Conservation (phyloP, 352 stramenopile genomes). For the Phytophthora citrophthora region DNA sequence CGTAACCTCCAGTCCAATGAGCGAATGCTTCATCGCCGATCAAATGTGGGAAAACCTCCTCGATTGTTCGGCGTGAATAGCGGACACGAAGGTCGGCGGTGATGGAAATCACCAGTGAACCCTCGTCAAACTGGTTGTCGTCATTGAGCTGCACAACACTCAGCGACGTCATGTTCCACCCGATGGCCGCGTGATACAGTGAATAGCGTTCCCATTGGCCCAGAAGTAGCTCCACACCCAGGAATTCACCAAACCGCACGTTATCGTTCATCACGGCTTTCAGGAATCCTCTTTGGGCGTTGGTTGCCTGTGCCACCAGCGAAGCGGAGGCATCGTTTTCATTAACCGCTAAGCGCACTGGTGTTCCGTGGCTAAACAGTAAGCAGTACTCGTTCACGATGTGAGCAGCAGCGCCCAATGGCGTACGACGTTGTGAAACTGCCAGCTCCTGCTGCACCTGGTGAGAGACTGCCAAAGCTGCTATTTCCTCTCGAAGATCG, state of each 20-base stretch:
- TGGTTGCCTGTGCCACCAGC: slow-evolving; percentile 20
- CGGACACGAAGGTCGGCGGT: slow-evolving; percentile 38
- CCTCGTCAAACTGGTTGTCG: slow-evolving; percentile 37
- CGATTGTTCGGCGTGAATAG: slow-evolving; percentile 47
- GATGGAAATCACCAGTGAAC: slow-evolving; percentile 28
- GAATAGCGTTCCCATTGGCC: slow-evolving; percentile 61
- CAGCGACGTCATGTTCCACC: slow-evolving; percentile 45
- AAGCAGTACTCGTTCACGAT: slow-evolving; percentile 53
- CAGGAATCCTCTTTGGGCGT: slow-evolving; percentile 40
- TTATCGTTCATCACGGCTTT: slow-evolving; percentile 39
- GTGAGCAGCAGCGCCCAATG: slow-evolving; percentile 21
- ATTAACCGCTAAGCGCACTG: slow-evolving; percentile 42
- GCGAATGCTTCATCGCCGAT: slow-evolving; percentile 31
- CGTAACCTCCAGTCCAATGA: slow-evolving; percentile 45
- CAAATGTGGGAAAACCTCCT: slow-evolving; percentile 53
- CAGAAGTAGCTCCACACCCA: slow-evolving; percentile 41
- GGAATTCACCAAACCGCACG: slow-evolving; percentile 48
- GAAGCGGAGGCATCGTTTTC: slow-evolving; percentile 11
- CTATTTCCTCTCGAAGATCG: slow-evolving; percentile 53
- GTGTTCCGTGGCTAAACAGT: slow-evolving; percentile 50
- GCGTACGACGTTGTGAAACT: slow-evolving; percentile 21
- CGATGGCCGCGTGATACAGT: slow-evolving; percentile 39
- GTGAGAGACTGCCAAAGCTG: slow-evolving; percentile 28
- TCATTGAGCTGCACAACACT: slow-evolving; percentile 27
- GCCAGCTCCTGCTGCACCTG: slow-evolving; percentile 32